These are phyloP conservation scores for Allium fistulosum DNA, from an alignment of 106 monocot genomes.

Conservation along the genomic window DNA sequence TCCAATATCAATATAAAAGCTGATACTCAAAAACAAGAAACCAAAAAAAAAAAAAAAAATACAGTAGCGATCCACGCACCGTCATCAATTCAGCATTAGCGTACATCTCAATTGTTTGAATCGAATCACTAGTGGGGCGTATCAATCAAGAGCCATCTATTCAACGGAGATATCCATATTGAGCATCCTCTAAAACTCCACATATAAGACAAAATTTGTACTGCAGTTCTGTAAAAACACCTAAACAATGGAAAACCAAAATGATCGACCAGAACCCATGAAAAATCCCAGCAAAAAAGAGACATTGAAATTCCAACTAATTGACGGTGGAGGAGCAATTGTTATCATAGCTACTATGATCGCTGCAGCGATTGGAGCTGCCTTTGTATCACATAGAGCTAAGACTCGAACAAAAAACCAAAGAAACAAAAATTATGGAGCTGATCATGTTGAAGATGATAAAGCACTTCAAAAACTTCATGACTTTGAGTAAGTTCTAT, in stretches of 20 bases:
- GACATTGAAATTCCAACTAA: not conserved
- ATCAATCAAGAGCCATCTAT: no score
- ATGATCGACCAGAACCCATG: not conserved
- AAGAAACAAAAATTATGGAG: not conserved
- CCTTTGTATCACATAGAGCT: slow-evolving; percentile 4
- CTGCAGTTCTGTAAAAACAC: not conserved
- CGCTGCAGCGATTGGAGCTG: slow-evolving; percentile 4
- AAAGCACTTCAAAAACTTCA: not conserved
- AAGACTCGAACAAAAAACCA: not conserved
- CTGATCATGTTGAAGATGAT: not conserved
- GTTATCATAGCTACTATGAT: not conserved
- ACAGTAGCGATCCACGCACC: no score
- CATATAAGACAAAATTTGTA: no score
- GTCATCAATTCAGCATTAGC: no score
- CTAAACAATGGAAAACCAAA: not conserved
- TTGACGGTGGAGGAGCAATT: not conserved
- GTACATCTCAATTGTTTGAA: no score
- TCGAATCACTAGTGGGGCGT: no score
- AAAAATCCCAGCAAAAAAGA: not conserved
- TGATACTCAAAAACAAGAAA: no score
- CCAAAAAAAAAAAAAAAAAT: no score
- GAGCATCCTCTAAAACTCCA: no score
- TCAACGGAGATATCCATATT: no score
- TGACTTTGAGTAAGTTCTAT: not conserved
- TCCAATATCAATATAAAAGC: no score